phyloP scores from a whole-genome alignment of 345 rosid genomes.

The Populus euphratica region DNA sequence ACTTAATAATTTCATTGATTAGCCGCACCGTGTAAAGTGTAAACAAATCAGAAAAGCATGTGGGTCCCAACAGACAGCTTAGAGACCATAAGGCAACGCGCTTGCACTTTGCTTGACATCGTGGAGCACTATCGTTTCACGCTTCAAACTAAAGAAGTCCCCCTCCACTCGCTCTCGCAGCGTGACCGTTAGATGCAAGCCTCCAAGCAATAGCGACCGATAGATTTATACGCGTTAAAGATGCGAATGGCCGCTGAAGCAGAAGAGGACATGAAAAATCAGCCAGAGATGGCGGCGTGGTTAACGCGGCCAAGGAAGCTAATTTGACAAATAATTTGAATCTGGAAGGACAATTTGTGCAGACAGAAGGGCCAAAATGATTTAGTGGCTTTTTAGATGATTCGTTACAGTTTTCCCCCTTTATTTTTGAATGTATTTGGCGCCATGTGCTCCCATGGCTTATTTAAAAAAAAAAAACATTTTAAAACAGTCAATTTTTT shows the following conservation, averaged over 20 bases:
- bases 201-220: background rate
- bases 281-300: slow-evolving; percentile 22
- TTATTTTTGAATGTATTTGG: slow-evolving; percentile 18
- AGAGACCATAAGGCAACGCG: background rate
- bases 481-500: too few species aligned
- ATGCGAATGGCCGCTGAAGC: background rate
- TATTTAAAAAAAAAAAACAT: too few species aligned
- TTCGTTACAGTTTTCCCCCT: background rate
- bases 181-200: background rate
- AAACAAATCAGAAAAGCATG: too few species aligned
- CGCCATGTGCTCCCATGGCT: background rate
- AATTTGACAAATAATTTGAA: slow-evolving; percentile 1
- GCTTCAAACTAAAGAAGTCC: too few species aligned
- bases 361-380: background rate
- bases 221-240: background rate
- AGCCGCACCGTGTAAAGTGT: too few species aligned
- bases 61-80: background rate
- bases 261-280: background rate
- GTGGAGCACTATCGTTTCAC: background rate
- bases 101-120: background rate
- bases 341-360: background rate
- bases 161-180: background rate
- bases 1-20: too few species aligned
- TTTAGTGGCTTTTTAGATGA: slow-evolving; percentile 3
- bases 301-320: slow-evolving; percentile 29